A percentile compares a stretch with the other conserved stretches of the same genome.
These are phyloP conservation scores for Mallotus nudiflorus DNA, from an alignment of 345 rosid species.

Conservation along the genomic window DNA sequence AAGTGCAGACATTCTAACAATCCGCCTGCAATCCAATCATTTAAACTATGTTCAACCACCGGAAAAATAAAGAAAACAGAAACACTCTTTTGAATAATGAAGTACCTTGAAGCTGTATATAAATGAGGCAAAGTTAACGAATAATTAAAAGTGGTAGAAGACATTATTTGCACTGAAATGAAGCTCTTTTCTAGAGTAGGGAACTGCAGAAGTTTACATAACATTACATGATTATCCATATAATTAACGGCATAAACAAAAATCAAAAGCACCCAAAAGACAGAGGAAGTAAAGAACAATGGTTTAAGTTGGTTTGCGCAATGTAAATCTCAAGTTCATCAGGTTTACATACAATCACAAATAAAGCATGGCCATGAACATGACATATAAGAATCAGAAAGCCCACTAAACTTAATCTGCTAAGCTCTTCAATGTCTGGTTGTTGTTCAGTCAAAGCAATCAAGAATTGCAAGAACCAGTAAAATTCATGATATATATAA, in stretches of 20 bases:
- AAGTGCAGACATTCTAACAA: constrained; percentile 25
- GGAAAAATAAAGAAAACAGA: not conserved
- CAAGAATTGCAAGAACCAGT: not conserved
- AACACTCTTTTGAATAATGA: not conserved
- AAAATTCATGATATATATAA: not conserved
- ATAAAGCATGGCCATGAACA: not conserved
- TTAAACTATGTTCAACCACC: not conserved
- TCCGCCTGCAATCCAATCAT: constrained; percentile 11
- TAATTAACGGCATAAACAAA: not conserved
- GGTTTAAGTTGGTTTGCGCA: not conserved
- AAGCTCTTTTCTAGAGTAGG: not conserved
- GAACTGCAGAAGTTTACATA: not conserved
- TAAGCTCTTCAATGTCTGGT: not conserved
- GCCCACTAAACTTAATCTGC: no score
- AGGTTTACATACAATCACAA: not conserved
- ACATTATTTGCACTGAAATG: constrained; percentile 24
- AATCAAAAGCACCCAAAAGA: not conserved
- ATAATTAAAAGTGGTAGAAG: constrained; percentile 36
- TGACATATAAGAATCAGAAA: not conserved
- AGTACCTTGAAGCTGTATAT: constrained; percentile 47
- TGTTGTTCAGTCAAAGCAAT: not conserved
- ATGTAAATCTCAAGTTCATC: not conserved
- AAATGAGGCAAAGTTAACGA: constrained; percentile 37
- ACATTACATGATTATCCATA: not conserved
- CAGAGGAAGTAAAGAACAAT: not conserved